Conservation (phyloP, 2,329 filamentous ascomycete species). For the Monosporascus sp. region DNA sequence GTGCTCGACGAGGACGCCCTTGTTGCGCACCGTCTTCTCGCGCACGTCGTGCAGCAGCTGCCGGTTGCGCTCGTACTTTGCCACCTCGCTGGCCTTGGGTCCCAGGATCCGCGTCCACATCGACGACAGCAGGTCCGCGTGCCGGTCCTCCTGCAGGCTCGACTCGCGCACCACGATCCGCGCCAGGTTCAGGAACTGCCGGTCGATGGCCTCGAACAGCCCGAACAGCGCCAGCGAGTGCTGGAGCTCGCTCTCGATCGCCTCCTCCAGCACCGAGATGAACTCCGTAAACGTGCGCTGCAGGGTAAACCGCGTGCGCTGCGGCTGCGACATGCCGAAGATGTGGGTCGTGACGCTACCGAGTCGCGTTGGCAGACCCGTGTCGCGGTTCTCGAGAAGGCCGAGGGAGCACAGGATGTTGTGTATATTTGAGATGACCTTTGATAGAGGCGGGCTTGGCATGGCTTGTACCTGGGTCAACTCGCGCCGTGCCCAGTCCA, state of each 20-base stretch:
- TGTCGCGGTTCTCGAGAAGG: constrained; percentile 48
- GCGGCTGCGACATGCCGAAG: constrained; percentile 74
- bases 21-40: constrained; percentile 79
- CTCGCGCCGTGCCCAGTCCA: constrained; percentile 93
- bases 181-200: constrained; percentile 83
- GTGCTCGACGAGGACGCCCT: constrained; percentile 79
- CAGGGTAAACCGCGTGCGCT: constrained; percentile 73
- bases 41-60: constrained; percentile 73
- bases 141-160: constrained; percentile 71
- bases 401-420: constrained; percentile 63
- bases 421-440: constrained; percentile 79
- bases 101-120: constrained; percentile 86
- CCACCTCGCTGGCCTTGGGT: constrained; percentile 65
- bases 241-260: constrained; percentile 77
- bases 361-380: constrained; percentile 59
- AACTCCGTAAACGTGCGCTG: constrained; percentile 88
- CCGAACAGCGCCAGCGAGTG: constrained; percentile 76
- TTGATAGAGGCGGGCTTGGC: constrained; percentile 59
- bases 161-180: constrained; percentile 80
- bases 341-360: constrained; percentile 65
- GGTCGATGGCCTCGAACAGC: constrained; percentile 88
- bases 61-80: constrained; percentile 89
- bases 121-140: constrained; percentile 74
- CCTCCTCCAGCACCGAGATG: constrained; percentile 79
- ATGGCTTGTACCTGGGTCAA: constrained; percentile 62